A percentile compares a stretch with the other conserved stretches of the same genome.
Evolutionary conservation across 106 monocot genomes (phyloP).

Genomic region (Narthecium ossifragum): DNA sequence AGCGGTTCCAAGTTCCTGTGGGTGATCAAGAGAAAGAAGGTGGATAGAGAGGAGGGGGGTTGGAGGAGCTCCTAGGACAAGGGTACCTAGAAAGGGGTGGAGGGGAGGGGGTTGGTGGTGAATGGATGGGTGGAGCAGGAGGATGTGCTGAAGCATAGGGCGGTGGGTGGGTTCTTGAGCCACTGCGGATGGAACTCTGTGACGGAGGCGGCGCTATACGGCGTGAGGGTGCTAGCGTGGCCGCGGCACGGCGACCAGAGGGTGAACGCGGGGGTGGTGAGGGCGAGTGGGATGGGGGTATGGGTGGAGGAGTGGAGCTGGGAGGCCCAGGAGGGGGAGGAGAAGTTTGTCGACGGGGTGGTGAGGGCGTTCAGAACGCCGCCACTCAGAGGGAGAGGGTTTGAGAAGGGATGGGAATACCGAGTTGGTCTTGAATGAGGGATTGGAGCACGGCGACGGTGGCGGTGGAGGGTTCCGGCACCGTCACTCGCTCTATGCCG

Average conservation of each 20-base stretch:
- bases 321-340: no score
- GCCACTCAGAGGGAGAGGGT: no score
- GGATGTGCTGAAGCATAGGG: no score
- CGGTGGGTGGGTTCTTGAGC: constrained; percentile 49
- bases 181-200: constrained; percentile 77
- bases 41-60: constrained; percentile 19
- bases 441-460: no score
- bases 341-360: no score
- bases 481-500: no score
- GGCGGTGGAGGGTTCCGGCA: no score
- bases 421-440: no score
- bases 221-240: constrained; percentile 45
- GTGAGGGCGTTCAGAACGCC: no score
- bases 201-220: constrained; percentile 35
- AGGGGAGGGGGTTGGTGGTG: no score
- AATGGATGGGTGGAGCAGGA: constrained; percentile 56
- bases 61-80: constrained; percentile 29
- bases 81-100: constrained; percentile 40
- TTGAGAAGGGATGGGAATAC: no score
- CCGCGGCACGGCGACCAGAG: constrained; percentile 50
- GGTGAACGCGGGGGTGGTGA: constrained; percentile 38
- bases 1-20: constrained; percentile 5
- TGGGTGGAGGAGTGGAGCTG: constrained; percentile 55
- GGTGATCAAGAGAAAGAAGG: constrained; percentile 11
- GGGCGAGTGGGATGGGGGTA: constrained; percentile 24